Evolutionary conservation across 208 protist species (phyloP).

Genomic region (Acanthamoeba lenticulata): DNA sequence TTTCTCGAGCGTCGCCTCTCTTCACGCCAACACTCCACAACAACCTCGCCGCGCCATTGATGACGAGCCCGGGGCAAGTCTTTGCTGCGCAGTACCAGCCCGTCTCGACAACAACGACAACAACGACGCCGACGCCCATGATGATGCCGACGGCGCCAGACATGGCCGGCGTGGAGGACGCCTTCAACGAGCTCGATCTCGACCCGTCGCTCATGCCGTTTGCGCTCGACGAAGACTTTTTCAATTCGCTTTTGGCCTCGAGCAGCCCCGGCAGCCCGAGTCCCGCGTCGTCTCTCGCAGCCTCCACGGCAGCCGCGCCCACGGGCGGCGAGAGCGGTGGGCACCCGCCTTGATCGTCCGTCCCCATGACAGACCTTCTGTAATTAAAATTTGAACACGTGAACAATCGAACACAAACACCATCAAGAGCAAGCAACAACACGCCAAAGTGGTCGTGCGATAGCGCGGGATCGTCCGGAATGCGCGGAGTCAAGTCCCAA

Average conservation of each 20-base stretch:
- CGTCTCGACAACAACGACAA: too few species aligned
- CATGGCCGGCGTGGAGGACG: slow-evolving; percentile 20
- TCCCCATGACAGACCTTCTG: too few species aligned
- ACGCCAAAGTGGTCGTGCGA: background rate
- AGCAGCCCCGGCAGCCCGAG: background rate
- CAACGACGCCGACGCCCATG: too few species aligned
- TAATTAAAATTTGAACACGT: too few species aligned
- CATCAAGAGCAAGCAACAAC: too few species aligned
- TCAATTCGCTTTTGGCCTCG: background rate
- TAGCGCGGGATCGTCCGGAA: background rate
- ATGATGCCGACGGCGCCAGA: background rate
- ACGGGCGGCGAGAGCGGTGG: too few species aligned
- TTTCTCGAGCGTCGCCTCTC: background rate
- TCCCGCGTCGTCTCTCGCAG: too few species aligned
- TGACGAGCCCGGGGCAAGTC: too few species aligned
- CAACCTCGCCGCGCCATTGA: too few species aligned
- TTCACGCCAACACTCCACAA: too few species aligned
- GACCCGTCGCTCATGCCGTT: background rate
- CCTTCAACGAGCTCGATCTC: background rate
- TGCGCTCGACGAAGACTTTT: background rate
- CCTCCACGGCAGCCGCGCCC: background rate
- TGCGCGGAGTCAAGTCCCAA: background rate
- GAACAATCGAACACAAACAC: too few species aligned
- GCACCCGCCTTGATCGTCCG: too few species aligned
- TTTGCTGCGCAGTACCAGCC: background rate